phyloP scores from a whole-genome alignment of 495 filamentous ascomycete species.

The Xylaria longipes region DNA sequence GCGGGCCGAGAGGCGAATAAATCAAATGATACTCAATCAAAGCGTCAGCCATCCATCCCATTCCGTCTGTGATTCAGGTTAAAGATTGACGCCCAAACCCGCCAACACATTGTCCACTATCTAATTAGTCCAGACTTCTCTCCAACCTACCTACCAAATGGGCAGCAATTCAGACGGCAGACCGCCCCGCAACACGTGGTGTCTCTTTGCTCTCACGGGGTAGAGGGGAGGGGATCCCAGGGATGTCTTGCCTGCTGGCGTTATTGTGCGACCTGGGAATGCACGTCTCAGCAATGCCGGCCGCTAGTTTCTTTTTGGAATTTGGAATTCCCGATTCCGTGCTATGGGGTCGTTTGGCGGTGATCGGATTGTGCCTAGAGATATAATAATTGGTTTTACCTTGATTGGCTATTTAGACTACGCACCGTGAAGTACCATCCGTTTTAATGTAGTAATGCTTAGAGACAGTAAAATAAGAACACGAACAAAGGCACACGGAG shows the following conservation, averaged over 20 bases:
- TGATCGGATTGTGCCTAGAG: background rate
- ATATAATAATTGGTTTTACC: background rate
- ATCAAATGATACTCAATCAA: background rate
- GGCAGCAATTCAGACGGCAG: background rate
- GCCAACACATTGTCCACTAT: slow-evolving; percentile 11
- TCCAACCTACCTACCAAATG: background rate
- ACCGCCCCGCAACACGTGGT: slow-evolving; percentile 21
- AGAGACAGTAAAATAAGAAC: background rate
- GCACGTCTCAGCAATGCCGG: background rate
- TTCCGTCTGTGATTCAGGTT: background rate
- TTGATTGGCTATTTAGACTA: background rate
- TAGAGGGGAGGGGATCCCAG: background rate
- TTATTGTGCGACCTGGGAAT: background rate
- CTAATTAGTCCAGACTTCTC: background rate
- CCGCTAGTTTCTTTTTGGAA: background rate
- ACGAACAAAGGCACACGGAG: background rate
- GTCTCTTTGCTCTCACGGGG: slow-evolving; percentile 7
- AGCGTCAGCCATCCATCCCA: background rate
- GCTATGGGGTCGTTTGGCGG: background rate
- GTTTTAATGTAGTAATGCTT: background rate
- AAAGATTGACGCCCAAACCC: background rate
- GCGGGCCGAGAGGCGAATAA: background rate
- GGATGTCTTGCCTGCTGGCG: slow-evolving; percentile 16
- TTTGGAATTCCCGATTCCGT: background rate
- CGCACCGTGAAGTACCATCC: background rate